Percentiles rank a stretch among this genome's conserved stretches.
phyloP scores from a whole-genome alignment of 2,329 filamentous ascomycete genomes.

The Aspergillus awamori region DNA sequence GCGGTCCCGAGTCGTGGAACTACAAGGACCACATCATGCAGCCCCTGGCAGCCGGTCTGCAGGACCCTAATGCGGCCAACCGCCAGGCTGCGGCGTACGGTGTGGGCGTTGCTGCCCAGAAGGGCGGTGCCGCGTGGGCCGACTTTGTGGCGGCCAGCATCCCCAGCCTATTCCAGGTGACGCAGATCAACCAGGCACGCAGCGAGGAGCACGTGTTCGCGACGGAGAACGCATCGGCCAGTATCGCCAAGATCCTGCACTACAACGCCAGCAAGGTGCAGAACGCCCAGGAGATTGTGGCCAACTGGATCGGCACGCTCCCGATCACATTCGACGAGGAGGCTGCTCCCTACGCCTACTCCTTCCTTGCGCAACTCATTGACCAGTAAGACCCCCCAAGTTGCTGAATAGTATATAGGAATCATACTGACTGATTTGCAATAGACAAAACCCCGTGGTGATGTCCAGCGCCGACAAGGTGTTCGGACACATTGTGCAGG shows the following conservation, averaged over 20 bases:
- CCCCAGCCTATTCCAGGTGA: constrained; percentile 81
- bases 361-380: constrained; percentile 87
- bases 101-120: constrained; percentile 91
- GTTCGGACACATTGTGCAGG: constrained; percentile 83
- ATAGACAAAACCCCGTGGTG: constrained; percentile 82
- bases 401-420: constrained; percentile 1
- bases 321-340: constrained; percentile 96
- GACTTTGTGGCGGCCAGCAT: constrained; percentile 81
- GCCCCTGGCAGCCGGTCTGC: constrained; percentile 83
- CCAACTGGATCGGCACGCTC: constrained; percentile 87
- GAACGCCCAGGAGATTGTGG: constrained; percentile 73
- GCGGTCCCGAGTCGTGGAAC: constrained; percentile 81
- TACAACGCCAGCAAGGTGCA: constrained; percentile 78
- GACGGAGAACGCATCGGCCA: constrained; percentile 94
- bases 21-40: constrained; percentile 86
- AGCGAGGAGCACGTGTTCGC: constrained; percentile 94
- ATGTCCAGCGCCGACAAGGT: constrained; percentile 75
- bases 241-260: constrained; percentile 94
- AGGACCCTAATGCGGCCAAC: constrained; percentile 84
- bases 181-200: constrained; percentile 76
- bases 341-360: constrained; percentile 93
- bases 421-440: background rate
- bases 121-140: constrained; percentile 83
- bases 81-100: constrained; percentile 95
- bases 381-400: constrained; percentile 72